A percentile compares a stretch with the other conserved stretches of the same genome.
Conservation (phyloP, 139 green algal species). For the Chlorella sp. region DNA sequence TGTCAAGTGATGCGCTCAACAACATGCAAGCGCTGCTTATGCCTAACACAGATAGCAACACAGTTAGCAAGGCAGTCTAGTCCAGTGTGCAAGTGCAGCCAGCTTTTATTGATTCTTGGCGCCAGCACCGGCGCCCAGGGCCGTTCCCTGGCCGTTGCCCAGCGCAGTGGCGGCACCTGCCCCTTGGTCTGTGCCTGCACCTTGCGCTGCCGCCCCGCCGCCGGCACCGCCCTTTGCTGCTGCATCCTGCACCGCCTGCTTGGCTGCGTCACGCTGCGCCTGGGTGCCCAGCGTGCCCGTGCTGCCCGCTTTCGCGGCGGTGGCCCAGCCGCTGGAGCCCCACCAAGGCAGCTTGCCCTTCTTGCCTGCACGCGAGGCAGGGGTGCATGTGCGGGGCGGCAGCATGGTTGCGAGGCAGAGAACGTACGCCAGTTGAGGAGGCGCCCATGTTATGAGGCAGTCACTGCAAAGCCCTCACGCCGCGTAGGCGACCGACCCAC, state of each 20-base stretch:
- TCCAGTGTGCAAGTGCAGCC: no score
- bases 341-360: constrained; percentile 36
- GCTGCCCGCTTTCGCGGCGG: neutral
- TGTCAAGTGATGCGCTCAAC: no score
- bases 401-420: neutral
- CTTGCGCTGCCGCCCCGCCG: no score
- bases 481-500: no score
- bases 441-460: neutral
- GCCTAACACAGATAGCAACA: no score
- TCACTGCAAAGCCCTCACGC: neutral
- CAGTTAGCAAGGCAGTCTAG: no score
- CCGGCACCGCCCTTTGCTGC: no score
- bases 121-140: no score
- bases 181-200: no score
- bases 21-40: no score
- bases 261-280: neutral
- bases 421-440: neutral
- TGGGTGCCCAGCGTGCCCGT: neutral
- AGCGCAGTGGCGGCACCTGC: neutral
- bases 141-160: no score
- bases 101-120: no score
- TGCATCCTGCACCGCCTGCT: neutral
- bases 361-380: constrained; percentile 16
- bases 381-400: neutral
- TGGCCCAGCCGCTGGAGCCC: constrained; percentile 19